phyloP scores from a whole-genome alignment of 805 yeast species.

The Priceomyces fermenticarens region DNA sequence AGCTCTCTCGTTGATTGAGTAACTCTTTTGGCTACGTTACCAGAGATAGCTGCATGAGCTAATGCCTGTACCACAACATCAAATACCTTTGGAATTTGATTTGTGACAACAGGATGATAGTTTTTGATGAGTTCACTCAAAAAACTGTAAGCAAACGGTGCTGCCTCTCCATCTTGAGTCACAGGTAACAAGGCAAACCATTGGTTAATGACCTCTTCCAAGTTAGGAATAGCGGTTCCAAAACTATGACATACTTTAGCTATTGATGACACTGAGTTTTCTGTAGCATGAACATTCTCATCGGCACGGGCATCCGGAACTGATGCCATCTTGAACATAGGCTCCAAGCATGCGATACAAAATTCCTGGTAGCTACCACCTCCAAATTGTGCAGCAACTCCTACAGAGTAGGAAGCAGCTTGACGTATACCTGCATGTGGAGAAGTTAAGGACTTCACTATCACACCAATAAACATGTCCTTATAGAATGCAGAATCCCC shows the following conservation, averaged over 20 bases:
- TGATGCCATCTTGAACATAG: slow-evolving; percentile 67
- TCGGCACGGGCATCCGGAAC: slow-evolving; percentile 84
- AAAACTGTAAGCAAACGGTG: slow-evolving; percentile 77
- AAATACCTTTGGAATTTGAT: slow-evolving; percentile 59
- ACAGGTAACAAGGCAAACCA: slow-evolving; percentile 88
- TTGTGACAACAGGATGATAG: slow-evolving; percentile 52
- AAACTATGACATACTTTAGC: slow-evolving; percentile 75
- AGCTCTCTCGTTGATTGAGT: slow-evolving; percentile 63
- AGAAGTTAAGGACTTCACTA: slow-evolving; percentile 65
- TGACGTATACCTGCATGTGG: slow-evolving; percentile 77
- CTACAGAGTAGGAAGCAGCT: slow-evolving; percentile 80
- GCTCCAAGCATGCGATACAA: slow-evolving; percentile 67
- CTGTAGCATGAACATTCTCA: slow-evolving; percentile 83
- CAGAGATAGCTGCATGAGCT: slow-evolving; percentile 61
- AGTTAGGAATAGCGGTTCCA: slow-evolving; percentile 57
- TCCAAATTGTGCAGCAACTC: slow-evolving; percentile 82
- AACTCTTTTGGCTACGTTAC: slow-evolving; percentile 65
- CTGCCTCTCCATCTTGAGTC: slow-evolving; percentile 81
- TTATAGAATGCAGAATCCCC: slow-evolving; percentile 60
- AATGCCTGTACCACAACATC: slow-evolving; percentile 74
- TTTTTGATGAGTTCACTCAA: slow-evolving; percentile 67
- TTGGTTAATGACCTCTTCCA: slow-evolving; percentile 58
- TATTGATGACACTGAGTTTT: slow-evolving; percentile 76
- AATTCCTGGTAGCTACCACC: slow-evolving; percentile 59
- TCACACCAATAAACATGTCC: slow-evolving; percentile 59